Percentiles rank a stretch among this genome's conserved stretches.
Conservation (phyloP, 2,329 filamentous ascomycete genomes). For the Beauveria caledonica region DNA sequence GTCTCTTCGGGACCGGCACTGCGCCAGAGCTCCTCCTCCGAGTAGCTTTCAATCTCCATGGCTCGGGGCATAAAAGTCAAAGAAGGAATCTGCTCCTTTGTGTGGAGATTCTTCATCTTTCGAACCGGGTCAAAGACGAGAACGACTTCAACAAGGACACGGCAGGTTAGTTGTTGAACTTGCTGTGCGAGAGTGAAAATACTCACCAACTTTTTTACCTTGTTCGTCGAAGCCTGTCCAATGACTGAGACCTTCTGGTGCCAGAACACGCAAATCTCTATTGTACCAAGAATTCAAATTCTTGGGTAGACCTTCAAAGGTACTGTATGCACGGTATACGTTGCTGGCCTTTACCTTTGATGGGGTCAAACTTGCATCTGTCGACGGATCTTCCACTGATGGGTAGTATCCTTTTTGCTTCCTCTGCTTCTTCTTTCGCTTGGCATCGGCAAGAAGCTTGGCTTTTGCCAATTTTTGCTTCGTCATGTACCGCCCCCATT, state of each 20-base stretch:
- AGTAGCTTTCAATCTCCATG: conserved; percentile 22
- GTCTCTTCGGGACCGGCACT: conserved; percentile 19
- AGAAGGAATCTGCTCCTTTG: conserved; percentile 15
- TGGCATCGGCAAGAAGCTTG: neutral
- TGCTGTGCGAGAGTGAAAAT: too few species aligned
- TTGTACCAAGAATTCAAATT: conserved; percentile 19
- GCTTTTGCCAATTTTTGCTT: conserved; percentile 12
- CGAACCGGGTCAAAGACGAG: conserved; percentile 18
- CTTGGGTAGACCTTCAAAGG: conserved; percentile 18
- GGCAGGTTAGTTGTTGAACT: neutral
- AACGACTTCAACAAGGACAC: conserved; percentile 15
- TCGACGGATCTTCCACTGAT: neutral
- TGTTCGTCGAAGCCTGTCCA: conserved; percentile 17
- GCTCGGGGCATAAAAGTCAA: conserved; percentile 23
- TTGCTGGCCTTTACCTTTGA: conserved; percentile 18
- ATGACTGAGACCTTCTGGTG: conserved; percentile 20
- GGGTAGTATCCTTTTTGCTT: conserved; percentile 2
- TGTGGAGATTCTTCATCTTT: conserved; percentile 18
- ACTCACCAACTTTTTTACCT: conserved; percentile 17
- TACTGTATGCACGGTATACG: conserved; percentile 22
- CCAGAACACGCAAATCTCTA: conserved; percentile 21
- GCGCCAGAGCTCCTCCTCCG: conserved; percentile 21
- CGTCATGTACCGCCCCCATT: conserved; percentile 17
- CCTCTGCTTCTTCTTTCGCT: conserved; percentile 6
- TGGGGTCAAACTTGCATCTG: neutral